These are phyloP conservation scores for Lactarius akahatsu DNA, from an alignment of 768 basidiomycete species.

Conservation along the genomic window DNA sequence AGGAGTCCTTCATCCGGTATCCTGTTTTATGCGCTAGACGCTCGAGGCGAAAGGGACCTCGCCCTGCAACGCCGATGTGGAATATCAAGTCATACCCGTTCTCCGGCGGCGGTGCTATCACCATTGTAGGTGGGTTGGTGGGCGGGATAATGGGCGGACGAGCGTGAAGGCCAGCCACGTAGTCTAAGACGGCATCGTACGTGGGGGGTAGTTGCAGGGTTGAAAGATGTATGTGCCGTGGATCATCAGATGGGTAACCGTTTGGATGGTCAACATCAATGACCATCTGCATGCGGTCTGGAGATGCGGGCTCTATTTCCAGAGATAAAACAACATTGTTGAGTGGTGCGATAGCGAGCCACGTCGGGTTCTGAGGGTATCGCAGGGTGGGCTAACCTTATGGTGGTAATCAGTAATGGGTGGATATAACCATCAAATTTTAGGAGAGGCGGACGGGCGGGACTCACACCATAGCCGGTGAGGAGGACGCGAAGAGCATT, in stretches of 20 bases:
- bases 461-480: constrained; percentile 55
- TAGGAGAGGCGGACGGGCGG: not conserved
- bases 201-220: constrained; percentile 56
- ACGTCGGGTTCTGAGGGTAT: constrained; percentile 56
- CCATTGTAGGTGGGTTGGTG: constrained; percentile 35
- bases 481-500: constrained; percentile 44
- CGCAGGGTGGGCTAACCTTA: constrained; percentile 33
- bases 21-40: constrained; percentile 63
- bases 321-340: constrained; percentile 51
- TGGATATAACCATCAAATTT: not conserved
- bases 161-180: constrained; percentile 58
- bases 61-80: constrained; percentile 69
- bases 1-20: constrained; percentile 69
- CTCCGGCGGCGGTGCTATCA: constrained; percentile 43
- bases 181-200: constrained; percentile 55
- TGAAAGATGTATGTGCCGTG: constrained; percentile 57
- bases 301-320: constrained; percentile 26
- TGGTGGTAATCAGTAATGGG: constrained; percentile 21
- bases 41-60: constrained; percentile 67
- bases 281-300: constrained; percentile 30
- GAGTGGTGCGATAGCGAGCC: constrained; percentile 65
- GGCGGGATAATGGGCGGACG: constrained; percentile 49
- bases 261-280: constrained; percentile 25
- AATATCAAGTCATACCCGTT: constrained; percentile 69
- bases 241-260: constrained; percentile 19